phyloP scores from a whole-genome alignment of 139 green algal species.

The Volvox africanus region DNA sequence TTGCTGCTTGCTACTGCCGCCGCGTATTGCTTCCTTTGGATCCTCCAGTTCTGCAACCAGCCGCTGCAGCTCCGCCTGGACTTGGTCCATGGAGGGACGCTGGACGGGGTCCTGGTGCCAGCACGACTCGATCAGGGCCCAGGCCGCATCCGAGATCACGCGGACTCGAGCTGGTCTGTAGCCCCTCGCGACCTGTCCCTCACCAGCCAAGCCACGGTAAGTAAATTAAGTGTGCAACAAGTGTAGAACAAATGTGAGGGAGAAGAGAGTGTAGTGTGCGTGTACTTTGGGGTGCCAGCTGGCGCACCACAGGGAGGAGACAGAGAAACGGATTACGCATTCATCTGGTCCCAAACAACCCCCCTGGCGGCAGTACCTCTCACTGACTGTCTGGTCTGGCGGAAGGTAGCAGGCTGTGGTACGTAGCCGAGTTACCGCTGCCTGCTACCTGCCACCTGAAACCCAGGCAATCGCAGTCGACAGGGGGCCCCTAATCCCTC shows the following conservation, averaged over 20 bases:
- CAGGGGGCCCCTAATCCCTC: too few species aligned
- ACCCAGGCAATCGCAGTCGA: too few species aligned
- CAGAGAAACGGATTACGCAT: too few species aligned
- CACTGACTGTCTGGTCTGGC: too few species aligned
- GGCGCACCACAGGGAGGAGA: not conserved
- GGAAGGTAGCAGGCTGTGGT: too few species aligned
- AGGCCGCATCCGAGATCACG: not conserved
- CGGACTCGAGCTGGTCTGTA: constrained; percentile 13
- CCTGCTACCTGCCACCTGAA: too few species aligned
- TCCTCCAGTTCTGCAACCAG: not conserved
- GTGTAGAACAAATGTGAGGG: not conserved
- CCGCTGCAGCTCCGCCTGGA: not conserved
- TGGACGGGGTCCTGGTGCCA: constrained; percentile 19
- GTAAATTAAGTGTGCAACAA: not conserved
- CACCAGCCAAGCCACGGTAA: not conserved
- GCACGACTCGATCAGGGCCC: constrained; percentile 23
- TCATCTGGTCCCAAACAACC: too few species aligned
- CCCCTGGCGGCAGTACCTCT: too few species aligned
- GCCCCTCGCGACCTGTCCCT: constrained; percentile 3
- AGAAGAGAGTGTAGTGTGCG: not conserved
- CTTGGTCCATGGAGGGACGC: constrained; percentile 14
- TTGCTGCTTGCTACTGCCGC: not conserved
- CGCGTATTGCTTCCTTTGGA: too few species aligned
- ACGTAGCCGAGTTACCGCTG: too few species aligned
- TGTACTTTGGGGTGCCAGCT: not conserved